Evolutionary conservation across 1,139 yeast genomes (phyloP), one percentile per base, ranked within the genome.

Genomic region (Nakaseomyces kungkrabaensis): DNA sequence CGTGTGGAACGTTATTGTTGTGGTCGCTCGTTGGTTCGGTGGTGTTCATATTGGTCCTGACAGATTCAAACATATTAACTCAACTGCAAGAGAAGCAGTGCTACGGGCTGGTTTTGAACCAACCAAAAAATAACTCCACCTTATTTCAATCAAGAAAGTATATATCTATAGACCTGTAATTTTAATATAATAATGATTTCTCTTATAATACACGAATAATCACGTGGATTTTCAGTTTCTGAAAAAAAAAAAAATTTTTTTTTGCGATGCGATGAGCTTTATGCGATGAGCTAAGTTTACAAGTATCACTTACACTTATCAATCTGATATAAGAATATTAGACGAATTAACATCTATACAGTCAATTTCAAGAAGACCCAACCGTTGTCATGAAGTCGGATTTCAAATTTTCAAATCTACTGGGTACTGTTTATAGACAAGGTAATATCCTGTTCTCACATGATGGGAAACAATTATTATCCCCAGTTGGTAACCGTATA

Each of bases 401-500:
- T 61, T 77, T 75, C 63, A 72, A 73, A 76, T 85, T 92, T 61
- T 82, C 95, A 45, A 92, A 92, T 68, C 74, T 92, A 45, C 72
- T 92, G 59, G 99, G 98, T 31, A 90, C 98, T 0, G 98, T 92
- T 6, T 92, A 92, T 64, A 75, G 95, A 50, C 87, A 85, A 61
- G 98, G 97, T 22, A 90, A 92, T 67, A 71, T 92, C 37, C 75
- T 84, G n/a, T 92, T 83, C 70, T 82, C 95, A 1, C 80, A 84
- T 2, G 97, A 89, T 65, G 98, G 98, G 1, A 81, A 85, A 13
- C 77, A 79, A 52, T 72, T 92, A 34, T 72, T 92, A 48, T 84
- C 95, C 54, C 98, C 98, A 0, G 97, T 92, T 4, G 98, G 98
- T 8, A 94, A 92, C 67, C 71, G 98, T 61, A 94, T 94, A 42